Evolutionary conservation across 345 rosid genomes (phyloP).

Genomic region (Populus tremula): DNA sequence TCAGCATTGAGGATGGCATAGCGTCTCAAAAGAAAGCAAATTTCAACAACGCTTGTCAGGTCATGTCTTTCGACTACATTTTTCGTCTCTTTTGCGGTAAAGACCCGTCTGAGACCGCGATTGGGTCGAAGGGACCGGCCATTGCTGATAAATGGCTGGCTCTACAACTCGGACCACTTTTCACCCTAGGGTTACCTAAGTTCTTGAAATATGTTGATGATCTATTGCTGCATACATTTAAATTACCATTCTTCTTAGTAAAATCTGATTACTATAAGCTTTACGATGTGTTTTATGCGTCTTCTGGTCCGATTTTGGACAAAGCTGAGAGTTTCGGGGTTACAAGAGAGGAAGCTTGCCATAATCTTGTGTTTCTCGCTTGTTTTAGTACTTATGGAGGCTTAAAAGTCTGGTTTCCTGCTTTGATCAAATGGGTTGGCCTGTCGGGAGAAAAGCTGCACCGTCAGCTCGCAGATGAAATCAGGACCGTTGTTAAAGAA

Average conservation of each 20-base stretch:
- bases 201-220: slow-evolving; percentile 22
- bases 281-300: slow-evolving; percentile 27
- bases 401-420: slow-evolving; percentile 27
- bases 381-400: slow-evolving; percentile 46
- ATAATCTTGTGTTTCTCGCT: slow-evolving; percentile 40
- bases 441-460: slow-evolving; percentile 36
- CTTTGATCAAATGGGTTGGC: slow-evolving; percentile 45
- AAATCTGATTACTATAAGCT: slow-evolving; percentile 33
- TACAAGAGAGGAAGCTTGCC: slow-evolving; percentile 42
- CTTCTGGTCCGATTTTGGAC: slow-evolving; percentile 21
- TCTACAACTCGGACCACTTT: slow-evolving; percentile 29
- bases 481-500: slow-evolving; percentile 27
- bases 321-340: slow-evolving; percentile 36
- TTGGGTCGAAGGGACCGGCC: slow-evolving; percentile 23
- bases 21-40: background rate
- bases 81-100: slow-evolving; percentile 12
- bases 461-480: slow-evolving; percentile 32
- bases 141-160: slow-evolving; percentile 16
- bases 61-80: slow-evolving; percentile 26
- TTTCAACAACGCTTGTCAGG: slow-evolving; percentile 12
- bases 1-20: slow-evolving; percentile 26
- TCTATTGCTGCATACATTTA: slow-evolving; percentile 25
- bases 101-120: slow-evolving; percentile 22
- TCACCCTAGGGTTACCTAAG: slow-evolving; percentile 23
- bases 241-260: slow-evolving; percentile 23